A percentile compares a stretch with the other conserved stretches of the same genome.
Evolutionary conservation across 1,284 basidiomycete genomes (phyloP).

Genomic region (Ganoderma sinense): DNA sequence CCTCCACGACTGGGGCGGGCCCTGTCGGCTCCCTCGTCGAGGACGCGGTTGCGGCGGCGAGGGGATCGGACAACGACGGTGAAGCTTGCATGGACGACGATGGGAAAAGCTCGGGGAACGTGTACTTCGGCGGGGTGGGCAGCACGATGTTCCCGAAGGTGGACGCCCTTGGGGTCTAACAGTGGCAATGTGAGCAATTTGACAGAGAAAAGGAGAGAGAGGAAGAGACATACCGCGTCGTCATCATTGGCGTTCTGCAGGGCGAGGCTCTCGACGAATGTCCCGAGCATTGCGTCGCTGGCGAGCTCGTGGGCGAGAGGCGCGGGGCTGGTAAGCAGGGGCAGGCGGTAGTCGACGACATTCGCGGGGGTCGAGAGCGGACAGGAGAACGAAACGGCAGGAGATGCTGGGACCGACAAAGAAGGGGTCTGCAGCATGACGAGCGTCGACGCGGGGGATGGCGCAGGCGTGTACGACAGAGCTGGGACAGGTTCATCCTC

Average conservation of each 20-base stretch:
- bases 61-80: background rate
- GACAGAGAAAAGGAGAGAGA: background rate
- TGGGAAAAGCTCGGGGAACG: constrained; percentile 5
- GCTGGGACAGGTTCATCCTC: background rate
- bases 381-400: background rate
- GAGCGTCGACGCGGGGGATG: background rate
- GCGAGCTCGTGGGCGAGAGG: background rate
- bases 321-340: background rate
- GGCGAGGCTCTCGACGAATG: background rate
- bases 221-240: constrained; percentile 24
- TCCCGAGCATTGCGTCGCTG: background rate
- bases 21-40: background rate
- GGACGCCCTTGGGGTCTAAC: constrained; percentile 24
- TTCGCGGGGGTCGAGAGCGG: background rate
- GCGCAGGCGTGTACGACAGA: constrained; percentile 3
- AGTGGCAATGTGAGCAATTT: background rate
- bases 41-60: background rate
- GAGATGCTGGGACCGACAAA: constrained; percentile 4
- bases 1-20: background rate
- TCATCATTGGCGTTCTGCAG: constrained; percentile 8
- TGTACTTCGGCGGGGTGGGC: constrained; percentile 20
- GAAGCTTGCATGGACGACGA: background rate
- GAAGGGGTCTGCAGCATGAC: background rate
- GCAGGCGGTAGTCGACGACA: background rate
- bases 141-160: constrained; percentile 24